Conservation (phyloP, 257 asterid species). For the Pogostemon cablin region DNA sequence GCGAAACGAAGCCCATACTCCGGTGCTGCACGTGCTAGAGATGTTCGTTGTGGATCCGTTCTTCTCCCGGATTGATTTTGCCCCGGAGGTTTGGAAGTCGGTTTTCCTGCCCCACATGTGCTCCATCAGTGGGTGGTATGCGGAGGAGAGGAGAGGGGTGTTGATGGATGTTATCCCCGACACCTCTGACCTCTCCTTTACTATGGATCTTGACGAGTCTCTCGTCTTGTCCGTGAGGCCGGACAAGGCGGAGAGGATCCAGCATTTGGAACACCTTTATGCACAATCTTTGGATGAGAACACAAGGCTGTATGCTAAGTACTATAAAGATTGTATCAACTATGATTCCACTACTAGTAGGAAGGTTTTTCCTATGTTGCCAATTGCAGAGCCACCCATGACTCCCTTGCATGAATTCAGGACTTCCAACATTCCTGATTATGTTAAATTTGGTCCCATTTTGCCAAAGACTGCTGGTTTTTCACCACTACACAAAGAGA, state of each 20-base stretch:
- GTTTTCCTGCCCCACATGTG: constrained; percentile 74
- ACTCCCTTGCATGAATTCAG: constrained; percentile 71
- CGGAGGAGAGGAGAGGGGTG: constrained; percentile 66
- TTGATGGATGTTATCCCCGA: constrained; percentile 80
- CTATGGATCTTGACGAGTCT: constrained; percentile 70
- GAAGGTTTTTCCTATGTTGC: constrained; percentile 69
- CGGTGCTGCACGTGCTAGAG: constrained; percentile 61
- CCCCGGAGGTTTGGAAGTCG: constrained; percentile 80
- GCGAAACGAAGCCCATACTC: constrained; percentile 44
- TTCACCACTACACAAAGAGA: constrained; percentile 49
- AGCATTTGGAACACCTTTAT: constrained; percentile 57
- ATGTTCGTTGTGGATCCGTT: constrained; percentile 77
- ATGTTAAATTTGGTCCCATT: constrained; percentile 79
- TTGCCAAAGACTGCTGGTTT: constrained; percentile 82
- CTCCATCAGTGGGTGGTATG: constrained; percentile 78
- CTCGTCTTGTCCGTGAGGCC: constrained; percentile 73
- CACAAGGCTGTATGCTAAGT: constrained; percentile 70
- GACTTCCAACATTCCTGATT: constrained; percentile 64
- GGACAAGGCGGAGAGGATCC: constrained; percentile 76
- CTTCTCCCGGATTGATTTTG: constrained; percentile 77
- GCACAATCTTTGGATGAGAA: constrained; percentile 76
- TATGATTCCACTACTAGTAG: constrained; percentile 60
- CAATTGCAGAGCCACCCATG: constrained; percentile 84
- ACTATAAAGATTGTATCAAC: constrained; percentile 68
- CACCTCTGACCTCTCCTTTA: constrained; percentile 61